Evolutionary conservation across 257 asterid species (phyloP).

Genomic region (Gentiana macrophylla): DNA sequence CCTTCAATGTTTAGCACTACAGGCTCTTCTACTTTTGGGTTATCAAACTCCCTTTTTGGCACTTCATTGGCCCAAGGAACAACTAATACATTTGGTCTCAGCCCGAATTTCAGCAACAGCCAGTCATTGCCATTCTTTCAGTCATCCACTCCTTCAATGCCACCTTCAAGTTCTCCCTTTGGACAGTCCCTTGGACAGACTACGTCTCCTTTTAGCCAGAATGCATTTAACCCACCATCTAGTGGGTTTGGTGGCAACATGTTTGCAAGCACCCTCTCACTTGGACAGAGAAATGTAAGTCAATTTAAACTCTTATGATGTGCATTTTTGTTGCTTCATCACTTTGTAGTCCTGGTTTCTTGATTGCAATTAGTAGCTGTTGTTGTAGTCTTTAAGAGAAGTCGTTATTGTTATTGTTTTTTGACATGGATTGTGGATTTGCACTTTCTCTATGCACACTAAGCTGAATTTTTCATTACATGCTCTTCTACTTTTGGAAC

Average conservation of each 20-base stretch:
- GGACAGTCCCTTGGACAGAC: constrained; percentile 78
- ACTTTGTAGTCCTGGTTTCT: no score
- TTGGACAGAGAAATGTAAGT: constrained; percentile 82
- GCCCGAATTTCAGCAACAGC: constrained; percentile 55
- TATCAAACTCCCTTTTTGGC: constrained; percentile 60
- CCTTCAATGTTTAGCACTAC: constrained; percentile 58
- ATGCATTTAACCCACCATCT: constrained; percentile 50
- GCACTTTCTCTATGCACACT: no score
- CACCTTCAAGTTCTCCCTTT: constrained; percentile 57
- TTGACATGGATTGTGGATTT: no score
- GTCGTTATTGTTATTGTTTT: no score
- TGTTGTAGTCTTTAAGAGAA: no score
- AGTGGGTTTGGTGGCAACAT: constrained; percentile 65
- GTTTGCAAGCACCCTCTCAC: constrained; percentile 67
- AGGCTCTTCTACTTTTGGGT: constrained; percentile 55
- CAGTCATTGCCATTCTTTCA: constrained; percentile 82
- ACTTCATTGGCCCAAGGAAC: constrained; percentile 54
- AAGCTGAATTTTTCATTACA: no score
- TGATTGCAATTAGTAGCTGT: no score
- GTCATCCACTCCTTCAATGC: constrained; percentile 56
- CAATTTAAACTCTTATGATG: constrained; percentile 9
- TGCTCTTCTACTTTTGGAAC: constrained; percentile 55
- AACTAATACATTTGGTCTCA: constrained; percentile 46
- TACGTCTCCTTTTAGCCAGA: constrained; percentile 57
- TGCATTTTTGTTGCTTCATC: no score